phyloP scores from a whole-genome alignment of 805 yeast genomes.

The Vanderwaltozyma tropicalis region DNA sequence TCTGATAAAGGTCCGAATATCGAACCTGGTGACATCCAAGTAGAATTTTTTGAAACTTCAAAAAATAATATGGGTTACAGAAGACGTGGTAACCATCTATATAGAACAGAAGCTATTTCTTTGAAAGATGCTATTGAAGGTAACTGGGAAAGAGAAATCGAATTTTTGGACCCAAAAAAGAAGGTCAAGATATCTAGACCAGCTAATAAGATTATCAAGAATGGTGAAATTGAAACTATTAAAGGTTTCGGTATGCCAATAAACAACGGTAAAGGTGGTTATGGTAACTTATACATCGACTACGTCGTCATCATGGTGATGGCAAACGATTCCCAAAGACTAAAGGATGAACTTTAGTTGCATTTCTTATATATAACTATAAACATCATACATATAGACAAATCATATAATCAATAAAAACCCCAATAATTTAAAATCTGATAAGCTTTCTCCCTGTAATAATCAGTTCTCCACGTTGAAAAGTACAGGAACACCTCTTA shows the following conservation, averaged over 20 bases:
- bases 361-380: neutral
- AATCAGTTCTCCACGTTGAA: too few relatives aligned
- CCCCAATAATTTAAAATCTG: too few relatives aligned
- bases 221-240: constrained; percentile 65
- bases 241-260: constrained; percentile 81
- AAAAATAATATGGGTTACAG: constrained; percentile 67
- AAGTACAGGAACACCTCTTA: too few relatives aligned
- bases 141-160: constrained; percentile 65
- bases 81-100: constrained; percentile 62
- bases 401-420: too few relatives aligned
- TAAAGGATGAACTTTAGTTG: constrained; percentile 17
- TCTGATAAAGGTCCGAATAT: constrained; percentile 79
- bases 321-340: neutral
- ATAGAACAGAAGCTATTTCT: constrained; percentile 69
- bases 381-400: too few relatives aligned
- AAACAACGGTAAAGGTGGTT: constrained; percentile 31
- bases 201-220: constrained; percentile 40
- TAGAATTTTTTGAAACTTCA: constrained; percentile 47
- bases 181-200: constrained; percentile 38
- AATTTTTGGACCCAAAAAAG: constrained; percentile 54
- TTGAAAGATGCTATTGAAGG: constrained; percentile 66
- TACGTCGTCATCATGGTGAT: constrained; percentile 38
- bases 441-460: too few relatives aligned
- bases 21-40: constrained; percentile 67
- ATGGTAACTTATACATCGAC: constrained; percentile 44